Base-by-base conservation (phyloP, 2,329 filamentous ascomycete genomes). In the Fusarium graminum region DNA sequence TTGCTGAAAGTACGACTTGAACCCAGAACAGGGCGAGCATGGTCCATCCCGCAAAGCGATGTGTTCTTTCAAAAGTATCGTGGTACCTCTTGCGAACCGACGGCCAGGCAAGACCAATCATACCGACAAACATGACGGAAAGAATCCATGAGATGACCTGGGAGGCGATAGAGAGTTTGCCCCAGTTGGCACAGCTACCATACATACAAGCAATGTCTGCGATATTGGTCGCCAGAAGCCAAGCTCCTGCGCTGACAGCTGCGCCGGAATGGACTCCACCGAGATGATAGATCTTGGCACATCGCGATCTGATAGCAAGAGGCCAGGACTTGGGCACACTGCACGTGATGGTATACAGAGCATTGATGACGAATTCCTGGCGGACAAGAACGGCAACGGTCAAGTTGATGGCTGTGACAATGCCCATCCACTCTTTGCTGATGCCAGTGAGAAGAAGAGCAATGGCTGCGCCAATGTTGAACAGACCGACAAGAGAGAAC, bases 1-100 rank as follows among this genome's bases (percentile, higher is more conserved):
- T 75, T 9, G 81, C 77, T 12, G 86, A 78, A 7, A 91, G 77
- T 34, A 91, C 74, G 5, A 85, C 81, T 61, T 91, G 85, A 0
- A 74, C 82, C 85, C 90, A 90, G 73, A 93, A 89, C n/a, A 92
- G 78, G 2, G 78, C 80, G 2, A 93, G 81, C 34, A 87, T 82
- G 3, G 83, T 81, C 90, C 91, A 93, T 9, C 90, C 90, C 10
- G 84, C 84, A 73, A 91, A 92, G 28, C 91, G 88, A 76, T 93
- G 91, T 30, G 84, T 85, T 47, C 85, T 78, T 78, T 93, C 91
- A 72, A 92, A 93, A 42, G 83, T 77, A 75, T 93, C 85, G 78
- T 93, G 91, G 63, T 83, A 81, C 29, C 80, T 83, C 68, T 82
- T 80, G 25, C 91, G 87, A 56, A 93, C 80, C 10, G 76, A 74